Base-by-base conservation (phyloP, 176 grass and related monocot genomes). In the Eleusine coracana region DNA sequence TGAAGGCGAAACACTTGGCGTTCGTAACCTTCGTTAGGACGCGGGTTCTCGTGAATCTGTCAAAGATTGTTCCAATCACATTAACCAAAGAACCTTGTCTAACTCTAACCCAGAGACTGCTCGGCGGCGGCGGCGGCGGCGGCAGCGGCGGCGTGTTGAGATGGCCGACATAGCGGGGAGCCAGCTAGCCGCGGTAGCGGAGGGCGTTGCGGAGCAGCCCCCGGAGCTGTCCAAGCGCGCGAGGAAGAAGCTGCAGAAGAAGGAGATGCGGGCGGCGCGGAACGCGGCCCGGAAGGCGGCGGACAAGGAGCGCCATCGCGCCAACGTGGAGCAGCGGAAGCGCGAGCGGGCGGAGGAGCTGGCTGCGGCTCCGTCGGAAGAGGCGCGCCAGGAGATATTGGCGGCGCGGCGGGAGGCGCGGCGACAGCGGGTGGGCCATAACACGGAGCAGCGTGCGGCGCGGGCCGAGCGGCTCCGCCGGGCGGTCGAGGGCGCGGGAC, bases 261-360 rank as follows among this genome's bases (percentile, higher is more conserved):
- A 87, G 82, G 89, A 94, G 89, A 69, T 84, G 63, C 78, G 80
- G 62, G 78, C 87, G 81, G 89, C 54, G 70, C 81, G 84, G 50
- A 94, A 94, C 84, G 92, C 84, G 13, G 86, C 85, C 8, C 84
- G 92, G 55, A 94, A 94, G 81, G 87, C 50, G 38, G 84, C 84
- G 78, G 92, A 94, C 64, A 94, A 94, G 84, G 92, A 91, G 84
- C 77, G 84, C 20, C 86, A 74, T 62, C 87, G 74, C 29, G 80
- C 54, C 4, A 84, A 89, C 65, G 34, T 91, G 5, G 87, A 91
- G 87, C 69, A 87, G 68, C 68, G 92, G 61, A 88, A 89, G 62
- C 81, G 81, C 15, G 89, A 91, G 81, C 91, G 92, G 92, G 84
- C 83, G 21, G 89, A 89, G 65, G 67, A 52, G 13, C 89, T 94